phyloP scores from a whole-genome alignment of 139 green algal species.

The Volvox africanus region DNA sequence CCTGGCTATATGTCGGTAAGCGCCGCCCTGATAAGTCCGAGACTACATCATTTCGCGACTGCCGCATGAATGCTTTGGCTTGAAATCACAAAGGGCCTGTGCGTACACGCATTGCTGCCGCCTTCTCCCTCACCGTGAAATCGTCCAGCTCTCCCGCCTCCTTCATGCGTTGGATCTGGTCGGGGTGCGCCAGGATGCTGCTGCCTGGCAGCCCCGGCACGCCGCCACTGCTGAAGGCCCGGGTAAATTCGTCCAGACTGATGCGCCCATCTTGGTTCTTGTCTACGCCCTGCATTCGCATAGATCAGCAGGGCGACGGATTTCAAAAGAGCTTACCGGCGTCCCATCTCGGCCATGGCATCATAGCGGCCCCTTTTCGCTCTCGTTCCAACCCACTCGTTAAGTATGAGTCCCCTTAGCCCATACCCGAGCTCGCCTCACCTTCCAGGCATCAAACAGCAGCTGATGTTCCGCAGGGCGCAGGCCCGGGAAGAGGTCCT shows the following conservation, averaged over 20 bases:
- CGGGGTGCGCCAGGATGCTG: slow-evolving; percentile 13
- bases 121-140: slow-evolving; percentile 26
- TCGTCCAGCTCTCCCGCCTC: slow-evolving; percentile 46
- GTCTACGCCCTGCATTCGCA: slow-evolving; percentile 47
- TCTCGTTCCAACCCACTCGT: background rate
- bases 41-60: too few species aligned
- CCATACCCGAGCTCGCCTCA: background rate
- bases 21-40: too few species aligned
- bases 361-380: background rate
- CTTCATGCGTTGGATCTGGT: slow-evolving; percentile 34
- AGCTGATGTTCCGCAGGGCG: slow-evolving; percentile 47
- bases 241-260: slow-evolving; percentile 49
- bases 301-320: too few species aligned
- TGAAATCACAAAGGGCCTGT: too few species aligned
- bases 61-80: too few species aligned
- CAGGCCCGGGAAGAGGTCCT: slow-evolving; percentile 57
- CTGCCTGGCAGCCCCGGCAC: slow-evolving; percentile 50
- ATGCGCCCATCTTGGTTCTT: slow-evolving; percentile 56
- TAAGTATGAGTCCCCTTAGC: background rate
- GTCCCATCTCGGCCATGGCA: too few species aligned
- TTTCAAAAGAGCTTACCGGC: too few species aligned
- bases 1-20: too few species aligned
- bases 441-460: slow-evolving; percentile 58
- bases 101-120: background rate
- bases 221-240: slow-evolving; percentile 49